phyloP scores from a whole-genome alignment of 1,284 basidiomycete genomes.

The Sporisorium exsertum region DNA sequence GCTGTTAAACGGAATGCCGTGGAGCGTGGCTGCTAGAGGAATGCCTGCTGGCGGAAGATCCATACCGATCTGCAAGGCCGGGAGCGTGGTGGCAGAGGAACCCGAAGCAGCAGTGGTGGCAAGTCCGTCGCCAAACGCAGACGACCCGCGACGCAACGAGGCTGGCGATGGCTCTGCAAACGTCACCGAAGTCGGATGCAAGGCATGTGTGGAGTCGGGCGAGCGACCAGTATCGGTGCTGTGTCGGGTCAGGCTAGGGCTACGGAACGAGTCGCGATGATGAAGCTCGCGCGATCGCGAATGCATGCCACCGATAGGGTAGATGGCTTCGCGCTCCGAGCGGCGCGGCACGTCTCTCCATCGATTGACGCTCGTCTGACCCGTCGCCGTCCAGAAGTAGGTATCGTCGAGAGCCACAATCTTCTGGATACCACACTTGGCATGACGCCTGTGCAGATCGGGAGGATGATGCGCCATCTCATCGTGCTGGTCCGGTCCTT shows the following conservation, averaged over 20 bases:
- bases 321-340: slow-evolving; percentile 48
- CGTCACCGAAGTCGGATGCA: slow-evolving; percentile 40
- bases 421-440: slow-evolving; percentile 80
- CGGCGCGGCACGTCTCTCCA: slow-evolving; percentile 77
- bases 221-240: slow-evolving; percentile 34
- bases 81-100: slow-evolving; percentile 10
- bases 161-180: slow-evolving; percentile 34
- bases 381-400: slow-evolving; percentile 89
- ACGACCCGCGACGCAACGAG: slow-evolving; percentile 7
- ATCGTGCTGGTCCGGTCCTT: slow-evolving; percentile 3
- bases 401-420: slow-evolving; percentile 87
- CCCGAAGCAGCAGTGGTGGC: not conserved
- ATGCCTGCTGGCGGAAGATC: slow-evolving; percentile 31
- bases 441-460: slow-evolving; percentile 63
- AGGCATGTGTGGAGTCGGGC: slow-evolving; percentile 19
- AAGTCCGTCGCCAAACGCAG: not conserved
- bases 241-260: slow-evolving; percentile 26
- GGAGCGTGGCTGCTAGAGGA: slow-evolving; percentile 68
- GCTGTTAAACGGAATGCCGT: slow-evolving; percentile 82
- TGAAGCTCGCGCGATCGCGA: slow-evolving; percentile 21
- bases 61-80: slow-evolving; percentile 38
- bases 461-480: slow-evolving; percentile 15
- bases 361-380: slow-evolving; percentile 81
- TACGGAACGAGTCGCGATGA: slow-evolving; percentile 31
- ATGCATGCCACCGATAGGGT: slow-evolving; percentile 42